These are phyloP conservation scores for Sechiopsis laciniata DNA, from an alignment of 306 rosid genomes.

Conservation along the genomic window DNA sequence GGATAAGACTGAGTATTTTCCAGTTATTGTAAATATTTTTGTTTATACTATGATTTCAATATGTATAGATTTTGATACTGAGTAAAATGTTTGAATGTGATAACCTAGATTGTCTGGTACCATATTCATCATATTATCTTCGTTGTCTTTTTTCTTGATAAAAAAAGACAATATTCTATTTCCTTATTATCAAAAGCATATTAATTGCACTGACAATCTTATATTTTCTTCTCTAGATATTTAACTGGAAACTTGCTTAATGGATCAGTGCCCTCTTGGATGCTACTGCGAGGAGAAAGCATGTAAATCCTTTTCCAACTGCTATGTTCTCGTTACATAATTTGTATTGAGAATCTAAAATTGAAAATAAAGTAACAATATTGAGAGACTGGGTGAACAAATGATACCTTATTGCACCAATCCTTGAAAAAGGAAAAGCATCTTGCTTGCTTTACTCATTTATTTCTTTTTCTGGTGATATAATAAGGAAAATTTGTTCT, in stretches of 20 bases:
- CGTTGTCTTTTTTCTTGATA: no score
- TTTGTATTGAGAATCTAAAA: neutral
- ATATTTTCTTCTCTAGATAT: conserved; percentile 27
- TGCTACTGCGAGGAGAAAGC: neutral
- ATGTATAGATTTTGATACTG: no score
- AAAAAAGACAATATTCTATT: no score
- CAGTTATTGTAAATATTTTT: no score
- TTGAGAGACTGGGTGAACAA: neutral
- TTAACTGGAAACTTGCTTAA: conserved; percentile 38
- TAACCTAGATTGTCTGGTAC: no score
- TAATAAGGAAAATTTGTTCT: neutral
- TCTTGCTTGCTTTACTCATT: neutral
- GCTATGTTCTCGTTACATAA: neutral
- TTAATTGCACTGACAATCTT: no score
- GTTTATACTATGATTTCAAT: no score
- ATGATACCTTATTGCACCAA: neutral
- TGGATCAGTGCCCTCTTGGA: conserved; percentile 41
- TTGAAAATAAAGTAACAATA: conserved; percentile 3
- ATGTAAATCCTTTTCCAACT: no score
- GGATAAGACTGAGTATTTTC: neutral
- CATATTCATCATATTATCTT: no score
- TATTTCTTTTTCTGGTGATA: conserved; percentile 2
- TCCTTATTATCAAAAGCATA: no score
- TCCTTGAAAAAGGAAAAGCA: neutral
- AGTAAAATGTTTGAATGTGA: no score